A percentile compares a stretch with the other conserved stretches of the same genome.
Conservation (phyloP, 352 stramenopile genomes). For the Phytopythium oedochilum region DNA sequence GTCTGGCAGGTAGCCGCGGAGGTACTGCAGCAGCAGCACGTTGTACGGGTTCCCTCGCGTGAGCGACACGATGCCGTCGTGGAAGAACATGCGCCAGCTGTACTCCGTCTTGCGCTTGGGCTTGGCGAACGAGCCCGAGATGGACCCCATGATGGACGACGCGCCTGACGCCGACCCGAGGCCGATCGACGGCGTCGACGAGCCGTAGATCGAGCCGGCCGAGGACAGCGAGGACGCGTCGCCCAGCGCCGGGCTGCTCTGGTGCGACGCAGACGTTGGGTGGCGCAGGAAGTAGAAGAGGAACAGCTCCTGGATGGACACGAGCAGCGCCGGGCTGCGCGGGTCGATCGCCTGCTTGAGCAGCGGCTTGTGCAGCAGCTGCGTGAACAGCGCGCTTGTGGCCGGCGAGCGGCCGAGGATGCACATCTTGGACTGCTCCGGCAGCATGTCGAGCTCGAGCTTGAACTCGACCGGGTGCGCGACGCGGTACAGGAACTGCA, state of each 20-base stretch:
- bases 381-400: slow-evolving; percentile 71
- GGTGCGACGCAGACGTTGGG: slow-evolving; percentile 63
- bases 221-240: background rate
- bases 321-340: slow-evolving; percentile 68
- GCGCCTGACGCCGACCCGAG: background rate
- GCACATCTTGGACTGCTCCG: slow-evolving; percentile 76
- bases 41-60: slow-evolving; percentile 81
- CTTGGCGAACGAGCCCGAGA: slow-evolving; percentile 47
- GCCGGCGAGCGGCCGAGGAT: slow-evolving; percentile 63
- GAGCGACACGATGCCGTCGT: slow-evolving; percentile 56
- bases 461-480: slow-evolving; percentile 80
- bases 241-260: slow-evolving; percentile 24
- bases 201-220: slow-evolving; percentile 1
- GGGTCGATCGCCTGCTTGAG: slow-evolving; percentile 74
- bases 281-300: slow-evolving; percentile 85
- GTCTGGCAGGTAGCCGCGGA: slow-evolving; percentile 74
- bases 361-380: slow-evolving; percentile 78
- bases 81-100: slow-evolving; percentile 71
- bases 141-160: slow-evolving; percentile 37
- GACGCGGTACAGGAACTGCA: slow-evolving; percentile 77
- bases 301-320: slow-evolving; percentile 84
- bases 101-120: slow-evolving; percentile 43
- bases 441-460: slow-evolving; percentile 69
- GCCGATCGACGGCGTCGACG: background rate
- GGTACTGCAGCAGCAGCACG: slow-evolving; percentile 77